Evolutionary conservation across 768 basidiomycete genomes (phyloP).

Genomic region (Tricholoma terreum): DNA sequence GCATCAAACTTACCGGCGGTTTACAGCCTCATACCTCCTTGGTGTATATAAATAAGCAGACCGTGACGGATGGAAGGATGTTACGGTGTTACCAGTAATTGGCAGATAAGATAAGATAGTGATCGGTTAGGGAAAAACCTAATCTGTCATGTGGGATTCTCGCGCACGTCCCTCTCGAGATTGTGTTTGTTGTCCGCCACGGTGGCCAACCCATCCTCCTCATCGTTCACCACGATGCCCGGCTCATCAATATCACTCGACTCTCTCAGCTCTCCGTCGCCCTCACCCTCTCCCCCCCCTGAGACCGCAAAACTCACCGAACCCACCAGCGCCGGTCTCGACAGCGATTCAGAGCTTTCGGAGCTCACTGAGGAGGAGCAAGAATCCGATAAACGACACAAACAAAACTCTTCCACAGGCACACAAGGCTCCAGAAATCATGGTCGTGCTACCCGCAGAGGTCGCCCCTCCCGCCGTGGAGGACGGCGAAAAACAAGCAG

Average conservation of each 20-base stretch:
- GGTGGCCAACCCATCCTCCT: conserved; percentile 10
- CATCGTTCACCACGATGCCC: conserved; percentile 40
- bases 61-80: too few species aligned
- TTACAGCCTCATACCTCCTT: too few species aligned
- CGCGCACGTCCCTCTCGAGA: conserved; percentile 24
- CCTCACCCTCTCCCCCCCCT: conserved; percentile 42
- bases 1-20: too few species aligned
- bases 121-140: conserved; percentile 10
- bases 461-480: conserved; percentile 21
- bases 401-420: conserved; percentile 15
- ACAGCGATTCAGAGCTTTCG: conserved; percentile 74
- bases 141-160: conserved; percentile 26
- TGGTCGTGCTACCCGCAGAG: conserved; percentile 11
- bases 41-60: too few species aligned
- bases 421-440: conserved; percentile 15
- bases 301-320: conserved; percentile 18
- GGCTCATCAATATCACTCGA: conserved; percentile 63
- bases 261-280: conserved; percentile 65
- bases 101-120: conserved; percentile 35
- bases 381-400: conserved; percentile 38
- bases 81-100: too few species aligned
- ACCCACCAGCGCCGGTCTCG: conserved; percentile 39
- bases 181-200: conserved; percentile 28
- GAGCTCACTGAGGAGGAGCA: conserved; percentile 83
- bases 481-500: conserved; percentile 38